Conservation (phyloP, 305 asterid genomes). For the Fraxinus sp. region DNA sequence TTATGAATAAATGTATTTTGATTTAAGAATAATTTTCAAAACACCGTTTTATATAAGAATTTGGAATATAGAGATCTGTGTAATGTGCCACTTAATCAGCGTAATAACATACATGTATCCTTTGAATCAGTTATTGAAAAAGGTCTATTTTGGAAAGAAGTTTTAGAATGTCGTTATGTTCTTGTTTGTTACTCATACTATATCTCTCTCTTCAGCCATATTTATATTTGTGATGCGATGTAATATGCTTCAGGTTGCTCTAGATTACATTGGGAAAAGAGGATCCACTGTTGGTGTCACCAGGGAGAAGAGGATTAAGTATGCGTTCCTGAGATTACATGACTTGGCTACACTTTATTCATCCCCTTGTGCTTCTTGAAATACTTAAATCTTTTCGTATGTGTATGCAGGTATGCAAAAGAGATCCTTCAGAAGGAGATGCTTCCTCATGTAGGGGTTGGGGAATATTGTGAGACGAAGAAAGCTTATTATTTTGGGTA, state of each 20-base stretch:
- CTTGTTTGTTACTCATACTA: not conserved
- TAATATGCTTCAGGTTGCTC: conserved; percentile 69
- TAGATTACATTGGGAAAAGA: conserved; percentile 96
- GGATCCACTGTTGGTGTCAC: conserved; percentile 98
- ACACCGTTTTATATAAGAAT: not conserved
- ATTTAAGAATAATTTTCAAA: not conserved
- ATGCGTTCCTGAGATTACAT: conserved; percentile 29
- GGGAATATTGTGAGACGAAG: conserved; percentile 91
- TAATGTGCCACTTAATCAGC: not conserved
- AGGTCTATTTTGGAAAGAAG: not conserved
- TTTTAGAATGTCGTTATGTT: not conserved
- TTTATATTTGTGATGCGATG: not conserved
- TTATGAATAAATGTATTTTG: not conserved
- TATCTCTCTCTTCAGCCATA: not conserved
- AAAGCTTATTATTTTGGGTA: conserved; percentile 97
- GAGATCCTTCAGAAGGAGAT: conserved; percentile 96
- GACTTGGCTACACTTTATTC: conserved; percentile 5
- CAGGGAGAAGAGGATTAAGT: conserved; percentile 92
- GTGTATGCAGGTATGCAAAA: conserved; percentile 71
- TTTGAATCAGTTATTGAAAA: not conserved
- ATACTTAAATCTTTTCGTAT: conserved; percentile 4
- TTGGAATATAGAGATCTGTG: not conserved
- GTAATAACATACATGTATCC: not conserved
- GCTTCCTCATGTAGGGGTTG: conserved; percentile 99
- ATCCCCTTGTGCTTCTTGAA: conserved; percentile 20